phyloP scores from a whole-genome alignment of 352 stramenopile species.

The Phytopythium boreale region DNA sequence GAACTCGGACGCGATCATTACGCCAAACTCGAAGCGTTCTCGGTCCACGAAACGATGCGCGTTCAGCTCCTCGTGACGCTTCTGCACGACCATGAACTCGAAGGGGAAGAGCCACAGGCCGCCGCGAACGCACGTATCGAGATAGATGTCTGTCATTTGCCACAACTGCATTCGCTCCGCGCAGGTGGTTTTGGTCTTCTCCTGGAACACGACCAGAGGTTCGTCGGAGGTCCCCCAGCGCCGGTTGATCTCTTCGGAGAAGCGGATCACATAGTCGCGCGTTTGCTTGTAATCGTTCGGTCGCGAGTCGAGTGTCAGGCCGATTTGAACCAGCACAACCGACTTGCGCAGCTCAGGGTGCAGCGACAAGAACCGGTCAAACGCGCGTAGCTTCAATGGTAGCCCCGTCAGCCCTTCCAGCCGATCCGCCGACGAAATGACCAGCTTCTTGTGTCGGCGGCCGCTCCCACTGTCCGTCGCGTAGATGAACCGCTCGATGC shows the following conservation, averaged over 20 bases:
- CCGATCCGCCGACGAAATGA: slow-evolving; percentile 91
- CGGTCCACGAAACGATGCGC: slow-evolving; percentile 16
- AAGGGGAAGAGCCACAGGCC: slow-evolving; percentile 74
- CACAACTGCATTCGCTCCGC: slow-evolving; percentile 69
- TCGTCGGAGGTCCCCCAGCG: slow-evolving; percentile 53
- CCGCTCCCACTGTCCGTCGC: slow-evolving; percentile 14
- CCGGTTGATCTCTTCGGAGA: slow-evolving; percentile 92
- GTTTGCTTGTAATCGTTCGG: slow-evolving; percentile 94
- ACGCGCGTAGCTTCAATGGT: slow-evolving; percentile 95
- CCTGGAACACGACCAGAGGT: slow-evolving; percentile 71
- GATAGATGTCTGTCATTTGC: slow-evolving; percentile 63
- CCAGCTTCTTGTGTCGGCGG: slow-evolving; percentile 38
- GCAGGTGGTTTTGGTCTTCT: slow-evolving; percentile 62
- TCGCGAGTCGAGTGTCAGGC: slow-evolving; percentile 63
- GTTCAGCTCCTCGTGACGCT: slow-evolving; percentile 42
- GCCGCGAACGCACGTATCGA: slow-evolving; percentile 66
- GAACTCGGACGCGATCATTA: slow-evolving; percentile 97
- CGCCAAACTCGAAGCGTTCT: slow-evolving; percentile 48
- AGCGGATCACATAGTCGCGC: slow-evolving; percentile 86
- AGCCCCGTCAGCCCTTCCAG: slow-evolving; percentile 96
- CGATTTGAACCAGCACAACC: slow-evolving; percentile 80
- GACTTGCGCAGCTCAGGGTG: slow-evolving; percentile 64
- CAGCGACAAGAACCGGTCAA: slow-evolving; percentile 94
- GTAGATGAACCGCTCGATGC: slow-evolving; percentile 39
- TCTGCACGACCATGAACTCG: slow-evolving; percentile 72